Evolutionary conservation across 441 rosid genomes (phyloP).

Genomic region (Aleurites moluccanus): DNA sequence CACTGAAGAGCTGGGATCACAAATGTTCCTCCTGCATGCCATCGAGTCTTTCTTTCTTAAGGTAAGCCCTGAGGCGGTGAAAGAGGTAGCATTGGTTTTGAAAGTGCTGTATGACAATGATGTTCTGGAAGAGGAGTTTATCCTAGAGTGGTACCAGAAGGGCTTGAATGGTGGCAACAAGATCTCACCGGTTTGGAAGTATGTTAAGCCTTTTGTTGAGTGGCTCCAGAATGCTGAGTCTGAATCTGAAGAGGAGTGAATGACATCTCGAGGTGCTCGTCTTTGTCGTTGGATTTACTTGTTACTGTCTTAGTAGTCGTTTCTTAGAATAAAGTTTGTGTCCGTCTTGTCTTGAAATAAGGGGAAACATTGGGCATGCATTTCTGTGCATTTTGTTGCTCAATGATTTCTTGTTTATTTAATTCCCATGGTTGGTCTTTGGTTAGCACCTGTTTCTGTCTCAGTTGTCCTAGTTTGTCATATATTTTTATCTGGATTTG

Average conservation of each 20-base stretch:
- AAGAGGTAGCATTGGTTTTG: slow-evolving; percentile 67
- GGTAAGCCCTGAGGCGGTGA: slow-evolving; percentile 40
- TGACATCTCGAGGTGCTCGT: no score
- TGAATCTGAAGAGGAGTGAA: slow-evolving; percentile 72
- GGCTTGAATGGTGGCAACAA: slow-evolving; percentile 52
- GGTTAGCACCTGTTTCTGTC: background rate
- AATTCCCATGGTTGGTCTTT: background rate
- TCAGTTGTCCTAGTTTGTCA: background rate
- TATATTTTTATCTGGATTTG: background rate
- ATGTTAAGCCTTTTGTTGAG: slow-evolving; percentile 61
- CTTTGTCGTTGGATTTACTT: no score
- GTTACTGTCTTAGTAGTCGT: no score
- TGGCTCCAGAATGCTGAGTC: slow-evolving; percentile 95
- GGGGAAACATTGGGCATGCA: background rate
- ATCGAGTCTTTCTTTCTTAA: slow-evolving; percentile 50
- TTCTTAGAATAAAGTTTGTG: background rate
- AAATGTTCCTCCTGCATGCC: slow-evolving; percentile 49
- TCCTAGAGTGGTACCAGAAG: slow-evolving; percentile 62
- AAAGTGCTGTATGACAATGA: slow-evolving; percentile 70
- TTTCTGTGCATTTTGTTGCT: background rate
- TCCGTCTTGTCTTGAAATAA: background rate
- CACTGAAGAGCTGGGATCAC: slow-evolving; percentile 48
- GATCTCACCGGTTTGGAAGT: slow-evolving; percentile 55
- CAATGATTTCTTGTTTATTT: background rate
- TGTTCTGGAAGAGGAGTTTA: slow-evolving; percentile 69